A percentile compares a stretch with the other conserved stretches of the same genome.
phyloP scores from a whole-genome alignment of 73 alveolate genomes.

The Paramecium octaurelia region DNA sequence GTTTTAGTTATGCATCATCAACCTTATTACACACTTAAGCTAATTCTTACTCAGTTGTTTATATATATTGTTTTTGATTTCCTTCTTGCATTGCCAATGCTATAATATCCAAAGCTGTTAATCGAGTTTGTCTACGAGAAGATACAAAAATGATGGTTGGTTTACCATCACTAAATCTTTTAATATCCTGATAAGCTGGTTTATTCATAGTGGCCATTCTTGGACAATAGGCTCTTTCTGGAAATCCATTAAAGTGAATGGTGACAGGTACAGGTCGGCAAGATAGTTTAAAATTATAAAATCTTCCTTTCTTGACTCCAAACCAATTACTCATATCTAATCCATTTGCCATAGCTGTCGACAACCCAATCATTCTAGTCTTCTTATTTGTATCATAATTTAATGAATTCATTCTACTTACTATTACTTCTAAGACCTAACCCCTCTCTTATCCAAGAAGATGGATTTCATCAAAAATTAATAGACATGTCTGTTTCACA shows the following conservation, averaged over 20 bases:
- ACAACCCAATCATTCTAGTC: constrained; percentile 93
- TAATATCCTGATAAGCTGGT: constrained; percentile 98
- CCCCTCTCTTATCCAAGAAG: constrained; percentile 99
- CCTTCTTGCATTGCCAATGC: constrained; percentile 77
- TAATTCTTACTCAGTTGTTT: constrained; percentile 71
- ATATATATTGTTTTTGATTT: constrained; percentile 66
- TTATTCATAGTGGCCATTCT: constrained; percentile 99
- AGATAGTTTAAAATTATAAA: constrained; percentile 98
- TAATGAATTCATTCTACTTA: constrained; percentile 93
- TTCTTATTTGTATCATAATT: constrained; percentile 65
- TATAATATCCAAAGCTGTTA: constrained; percentile 97
- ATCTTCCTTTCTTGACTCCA: constrained; percentile 94
- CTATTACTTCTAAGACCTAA: constrained; percentile 99
- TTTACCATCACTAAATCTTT: constrained; percentile 87
- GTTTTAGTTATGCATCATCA: constrained; percentile 85
- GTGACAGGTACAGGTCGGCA: constrained; percentile 99
- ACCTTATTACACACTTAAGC: constrained; percentile 64
- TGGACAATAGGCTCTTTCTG: constrained; percentile 96
- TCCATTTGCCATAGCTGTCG: constrained; percentile 99
- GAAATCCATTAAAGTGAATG: constrained; percentile 98
- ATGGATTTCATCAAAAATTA: constrained; percentile 99
- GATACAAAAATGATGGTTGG: constrained; percentile 95
- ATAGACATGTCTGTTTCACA: constrained; percentile 94
- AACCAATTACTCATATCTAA: constrained; percentile 99
- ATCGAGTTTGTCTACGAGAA: constrained; percentile 97